Evolutionary conservation across 352 stramenopile species (phyloP), one percentile per base, ranked within the genome.

Genomic region (Thalassiosira tumida): DNA sequence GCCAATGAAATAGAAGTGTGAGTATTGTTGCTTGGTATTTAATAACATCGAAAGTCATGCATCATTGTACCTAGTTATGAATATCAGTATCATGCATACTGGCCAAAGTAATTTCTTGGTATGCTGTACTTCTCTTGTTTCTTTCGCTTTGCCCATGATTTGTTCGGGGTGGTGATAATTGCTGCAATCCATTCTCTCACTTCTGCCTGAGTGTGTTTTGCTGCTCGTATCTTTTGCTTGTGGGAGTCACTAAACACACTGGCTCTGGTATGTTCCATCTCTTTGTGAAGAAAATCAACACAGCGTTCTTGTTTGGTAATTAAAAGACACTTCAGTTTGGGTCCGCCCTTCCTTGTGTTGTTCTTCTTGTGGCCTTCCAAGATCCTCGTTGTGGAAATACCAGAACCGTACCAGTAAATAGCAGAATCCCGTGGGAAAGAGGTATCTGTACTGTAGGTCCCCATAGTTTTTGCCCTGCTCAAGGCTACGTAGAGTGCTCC

Each of bases 391-490:
- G 15, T 65, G 80, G 15, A 67, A 4, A 86, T 86, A 38, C n/a
- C n/a, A n/a, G n/a, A n/a, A n/a, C n/a, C n/a, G n/a, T n/a, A n/a
- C n/a, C n/a, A n/a, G n/a, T n/a, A n/a, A n/a, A n/a, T n/a, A n/a
- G n/a, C n/a, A n/a, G n/a, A n/a, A n/a, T n/a, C n/a, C n/a, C n/a
- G n/a, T n/a, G n/a, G n/a, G n/a, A n/a, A n/a, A n/a, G n/a, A n/a
- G n/a, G n/a, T n/a, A n/a, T n/a, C n/a, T n/a, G 14, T 41, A 3
- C 40, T 33, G 37, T 67, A 62, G 29, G 31, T 40, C 15, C 80
- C 80, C 64, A 86, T 86, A n/a, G 65, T 79, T 79, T 86, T 86
- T 54, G 37, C 80, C 7, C 40, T 15, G 41, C 33, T 86, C 15
- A 79, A n/a, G 14, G 80, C 80, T 67, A 79, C 65, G 35, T 86